These are phyloP conservation scores for Buddleja alternifolia DNA, from an alignment of 257 asterid species.

Conservation along the genomic window DNA sequence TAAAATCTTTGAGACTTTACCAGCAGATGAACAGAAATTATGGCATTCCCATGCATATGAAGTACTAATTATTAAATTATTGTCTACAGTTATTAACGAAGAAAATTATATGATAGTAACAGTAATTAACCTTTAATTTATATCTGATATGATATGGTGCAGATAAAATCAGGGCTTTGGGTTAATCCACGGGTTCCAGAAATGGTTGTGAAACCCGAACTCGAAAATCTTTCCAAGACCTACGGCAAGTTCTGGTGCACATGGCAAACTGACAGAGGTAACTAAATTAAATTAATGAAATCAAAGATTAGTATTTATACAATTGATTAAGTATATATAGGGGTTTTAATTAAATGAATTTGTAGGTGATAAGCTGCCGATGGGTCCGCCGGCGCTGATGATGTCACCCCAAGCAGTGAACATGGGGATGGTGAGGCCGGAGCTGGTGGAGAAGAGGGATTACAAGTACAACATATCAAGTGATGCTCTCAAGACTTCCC, in stretches of 20 bases:
- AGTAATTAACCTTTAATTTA: no score
- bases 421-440: constrained; percentile 56
- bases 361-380: constrained; percentile 66
- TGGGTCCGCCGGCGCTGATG: constrained; percentile 80
- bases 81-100: no score
- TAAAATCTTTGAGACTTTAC: constrained; percentile 54
- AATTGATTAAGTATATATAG: no score
- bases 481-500: constrained; percentile 31
- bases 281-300: no score
- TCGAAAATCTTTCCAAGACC: constrained; percentile 52
- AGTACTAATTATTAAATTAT: constrained; percentile 41
- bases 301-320: no score
- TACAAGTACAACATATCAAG: constrained; percentile 48
- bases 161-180: constrained; percentile 83
- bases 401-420: constrained; percentile 77
- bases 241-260: constrained; percentile 97
- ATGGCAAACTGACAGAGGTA: constrained; percentile 90
- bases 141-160: no score
- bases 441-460: constrained; percentile 54
- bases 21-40: constrained; percentile 77
- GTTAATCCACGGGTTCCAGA: constrained; percentile 76
- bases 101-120: no score
- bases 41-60: constrained; percentile 92
- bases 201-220: constrained; percentile 60
- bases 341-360: no score